Percentiles rank a stretch among this genome's conserved stretches.
These are phyloP conservation scores for Botrytis fragariae DNA, from an alignment of 2,329 filamentous ascomycete species.

Conservation along the genomic window DNA sequence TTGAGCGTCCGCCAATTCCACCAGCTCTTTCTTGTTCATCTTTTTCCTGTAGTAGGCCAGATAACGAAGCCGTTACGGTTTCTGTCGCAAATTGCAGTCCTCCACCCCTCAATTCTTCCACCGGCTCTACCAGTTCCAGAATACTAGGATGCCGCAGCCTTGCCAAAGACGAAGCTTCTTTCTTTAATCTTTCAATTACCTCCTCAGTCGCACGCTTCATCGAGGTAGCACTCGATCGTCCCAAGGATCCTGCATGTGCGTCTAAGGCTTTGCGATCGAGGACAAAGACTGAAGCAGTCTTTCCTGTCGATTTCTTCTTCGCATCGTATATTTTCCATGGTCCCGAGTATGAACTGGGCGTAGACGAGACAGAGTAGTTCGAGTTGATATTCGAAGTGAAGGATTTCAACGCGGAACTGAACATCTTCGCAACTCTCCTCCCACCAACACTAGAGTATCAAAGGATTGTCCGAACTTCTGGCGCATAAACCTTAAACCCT, in stretches of 20 bases:
- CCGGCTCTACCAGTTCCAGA: constrained; percentile 87
- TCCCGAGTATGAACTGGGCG: constrained; percentile 75
- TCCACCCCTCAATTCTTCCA: constrained; percentile 88
- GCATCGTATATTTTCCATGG: constrained; percentile 98
- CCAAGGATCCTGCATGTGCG: constrained; percentile 59
- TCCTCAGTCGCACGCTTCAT: constrained; percentile 84
- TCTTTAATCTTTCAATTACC: constrained; percentile 85
- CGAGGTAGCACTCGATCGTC: constrained; percentile 61
- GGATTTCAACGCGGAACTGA: constrained; percentile 77
- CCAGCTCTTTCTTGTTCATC: constrained; percentile 76
- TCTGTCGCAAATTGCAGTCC: constrained; percentile 96
- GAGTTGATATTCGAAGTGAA: constrained; percentile 89
- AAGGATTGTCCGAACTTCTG: not conserved
- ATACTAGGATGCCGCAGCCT: constrained; percentile 87
- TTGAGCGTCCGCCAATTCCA: constrained; percentile 66
- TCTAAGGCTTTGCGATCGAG: constrained; percentile 90
- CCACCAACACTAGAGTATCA: constrained; percentile 13
- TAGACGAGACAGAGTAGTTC: constrained; percentile 81
- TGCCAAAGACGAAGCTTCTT: constrained; percentile 85
- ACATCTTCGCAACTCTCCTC: constrained; percentile 29
- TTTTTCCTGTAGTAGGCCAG: constrained; percentile 79
- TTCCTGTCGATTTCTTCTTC: constrained; percentile 93
- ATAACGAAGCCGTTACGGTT: constrained; percentile 82
- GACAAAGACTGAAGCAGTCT: constrained; percentile 85
- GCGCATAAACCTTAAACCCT: constrained; percentile 10